Base-by-base conservation (phyloP, 2,329 filamentous ascomycete species). In the Fusarium kyushuense region DNA sequence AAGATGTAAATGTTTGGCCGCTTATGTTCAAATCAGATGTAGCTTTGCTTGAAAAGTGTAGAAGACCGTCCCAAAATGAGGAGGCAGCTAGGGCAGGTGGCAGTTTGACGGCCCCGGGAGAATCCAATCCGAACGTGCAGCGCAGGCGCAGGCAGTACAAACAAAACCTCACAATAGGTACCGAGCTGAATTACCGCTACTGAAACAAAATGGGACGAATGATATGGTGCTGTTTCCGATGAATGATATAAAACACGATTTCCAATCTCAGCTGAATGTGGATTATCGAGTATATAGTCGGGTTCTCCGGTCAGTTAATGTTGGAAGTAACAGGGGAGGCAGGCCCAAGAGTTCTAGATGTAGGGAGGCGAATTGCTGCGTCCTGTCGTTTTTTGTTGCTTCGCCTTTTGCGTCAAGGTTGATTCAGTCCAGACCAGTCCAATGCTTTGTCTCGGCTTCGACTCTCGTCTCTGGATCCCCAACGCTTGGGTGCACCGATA, bases 71-170 rank as follows among this genome's bases (percentile, higher is more conserved):
- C 33, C 49, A 42, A 33, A 33, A 33, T 35, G 27, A 25, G 35
- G 38, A 25, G 23, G 38, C 10, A 41, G 38, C 52, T 33, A 54
- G 58, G 65, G 52, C 55, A 59, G 54, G 47, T 51, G 35, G 41
- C 47, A 57, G 61, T 41, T 41, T 21, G 40, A 61, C 47, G 66
- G n/a, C n/a, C n/a, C n/a, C n/a, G n/a, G n/a, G 66, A 70, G 66
- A 56, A 69, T 54, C 49, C 57, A 46, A 63, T 56, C 57, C 66
- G 62, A 61, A 6, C 35, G 17, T 46, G 61, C 46, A 55, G 45
- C 14, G 6, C 25, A 30, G 48, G 42, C 30, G 40, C 21, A 27
- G 38, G 21, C 40, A 21, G 23, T 6, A 47, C 51, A 11, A 19
- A 19, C 21, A 33, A 25, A 30, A 29, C 29, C 23, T 40, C 9